A percentile compares a stretch with the other conserved stretches of the same genome.
Evolutionary conservation across 1,284 basidiomycete species (phyloP).

Genomic region (Rhodofomes roseus): DNA sequence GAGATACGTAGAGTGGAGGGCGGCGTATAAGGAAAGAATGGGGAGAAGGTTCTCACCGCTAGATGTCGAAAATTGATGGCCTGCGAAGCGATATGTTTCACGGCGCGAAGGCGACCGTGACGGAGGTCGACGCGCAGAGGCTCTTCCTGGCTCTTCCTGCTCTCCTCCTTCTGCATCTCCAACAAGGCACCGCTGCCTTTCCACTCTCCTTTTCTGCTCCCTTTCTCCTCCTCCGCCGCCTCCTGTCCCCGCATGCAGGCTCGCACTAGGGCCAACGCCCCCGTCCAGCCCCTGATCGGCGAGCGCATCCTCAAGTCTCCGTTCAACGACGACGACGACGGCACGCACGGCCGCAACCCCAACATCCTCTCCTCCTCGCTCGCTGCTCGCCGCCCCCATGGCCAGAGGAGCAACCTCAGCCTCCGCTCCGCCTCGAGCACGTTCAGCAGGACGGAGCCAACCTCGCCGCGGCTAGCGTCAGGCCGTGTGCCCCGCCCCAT

Average conservation of each 20-base stretch:
- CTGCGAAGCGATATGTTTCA: not conserved
- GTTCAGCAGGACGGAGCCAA: constrained; percentile 5
- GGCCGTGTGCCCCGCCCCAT: constrained; percentile 23
- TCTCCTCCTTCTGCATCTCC: constrained; percentile 7
- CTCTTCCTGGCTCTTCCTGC: constrained; percentile 4
- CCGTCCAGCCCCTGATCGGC: constrained; percentile 24
- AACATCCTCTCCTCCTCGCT: constrained; percentile 17
- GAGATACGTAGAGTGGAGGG: not conserved
- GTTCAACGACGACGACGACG: constrained; percentile 20
- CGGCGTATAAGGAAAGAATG: constrained; percentile 2
- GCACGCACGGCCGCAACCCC: constrained; percentile 9
- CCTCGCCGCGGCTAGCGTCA: constrained; percentile 10
- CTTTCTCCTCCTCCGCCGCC: constrained; percentile 5
- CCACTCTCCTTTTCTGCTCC: constrained; percentile 17
- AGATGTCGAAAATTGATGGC: constrained; percentile 7
- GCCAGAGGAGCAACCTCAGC: constrained; percentile 21
- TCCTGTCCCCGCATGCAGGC: constrained; percentile 14
- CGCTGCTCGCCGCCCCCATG: constrained; percentile 15
- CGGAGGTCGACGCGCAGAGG: not conserved
- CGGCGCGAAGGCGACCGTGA: not conserved
- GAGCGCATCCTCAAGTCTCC: constrained; percentile 24
- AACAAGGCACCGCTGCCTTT: constrained; percentile 16
- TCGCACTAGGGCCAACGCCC: constrained; percentile 17
- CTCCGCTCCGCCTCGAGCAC: constrained; percentile 21
- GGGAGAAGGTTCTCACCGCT: constrained; percentile 19